These are phyloP conservation scores for Teunomyces lycoperdinae DNA, from an alignment of 805 yeast species.

Conservation along the genomic window DNA sequence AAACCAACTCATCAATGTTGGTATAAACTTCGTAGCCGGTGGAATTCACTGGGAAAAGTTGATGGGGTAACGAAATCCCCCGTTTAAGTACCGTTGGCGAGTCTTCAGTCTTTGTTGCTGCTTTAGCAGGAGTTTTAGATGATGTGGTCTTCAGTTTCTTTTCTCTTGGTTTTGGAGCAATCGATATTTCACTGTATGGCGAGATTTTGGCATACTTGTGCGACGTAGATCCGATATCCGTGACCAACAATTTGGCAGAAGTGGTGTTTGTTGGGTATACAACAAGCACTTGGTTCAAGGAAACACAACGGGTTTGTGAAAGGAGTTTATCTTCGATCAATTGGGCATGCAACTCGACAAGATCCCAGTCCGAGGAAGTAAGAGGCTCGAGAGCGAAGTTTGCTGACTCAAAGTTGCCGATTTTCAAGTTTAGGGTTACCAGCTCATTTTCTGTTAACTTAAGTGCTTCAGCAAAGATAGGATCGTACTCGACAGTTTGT, in stretches of 20 bases:
- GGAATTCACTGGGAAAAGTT: slow-evolving; percentile 21
- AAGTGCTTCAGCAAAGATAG: slow-evolving; percentile 55
- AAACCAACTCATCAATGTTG: slow-evolving; percentile 34
- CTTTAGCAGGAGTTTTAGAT: slow-evolving; percentile 20
- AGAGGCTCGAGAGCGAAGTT: slow-evolving; percentile 77
- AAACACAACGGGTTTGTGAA: slow-evolving; percentile 77
- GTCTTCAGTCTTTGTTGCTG: slow-evolving; percentile 56
- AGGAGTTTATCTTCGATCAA: slow-evolving; percentile 71
- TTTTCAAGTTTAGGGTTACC: slow-evolving; percentile 43
- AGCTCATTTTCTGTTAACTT: slow-evolving; percentile 43
- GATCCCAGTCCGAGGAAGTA: slow-evolving; percentile 82
- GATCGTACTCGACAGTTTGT: slow-evolving; percentile 58
- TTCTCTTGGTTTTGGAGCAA: slow-evolving; percentile 59
- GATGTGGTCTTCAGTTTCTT: slow-evolving; percentile 14
- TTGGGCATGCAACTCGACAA: slow-evolving; percentile 78
- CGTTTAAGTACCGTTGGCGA: slow-evolving; percentile 41
- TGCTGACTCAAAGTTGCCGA: slow-evolving; percentile 49
- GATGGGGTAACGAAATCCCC: slow-evolving; percentile 57
- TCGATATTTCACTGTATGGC: slow-evolving; percentile 65
- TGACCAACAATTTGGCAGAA: slow-evolving; percentile 56
- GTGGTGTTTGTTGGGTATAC: slow-evolving; percentile 64
- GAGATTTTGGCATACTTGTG: slow-evolving; percentile 50
- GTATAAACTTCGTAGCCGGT: slow-evolving; percentile 44
- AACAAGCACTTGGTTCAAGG: slow-evolving; percentile 54
- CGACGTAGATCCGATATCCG: slow-evolving; percentile 44